phyloP scores from a whole-genome alignment of 2,329 filamentous ascomycete genomes.

The Pseudocercospora crystallina region DNA sequence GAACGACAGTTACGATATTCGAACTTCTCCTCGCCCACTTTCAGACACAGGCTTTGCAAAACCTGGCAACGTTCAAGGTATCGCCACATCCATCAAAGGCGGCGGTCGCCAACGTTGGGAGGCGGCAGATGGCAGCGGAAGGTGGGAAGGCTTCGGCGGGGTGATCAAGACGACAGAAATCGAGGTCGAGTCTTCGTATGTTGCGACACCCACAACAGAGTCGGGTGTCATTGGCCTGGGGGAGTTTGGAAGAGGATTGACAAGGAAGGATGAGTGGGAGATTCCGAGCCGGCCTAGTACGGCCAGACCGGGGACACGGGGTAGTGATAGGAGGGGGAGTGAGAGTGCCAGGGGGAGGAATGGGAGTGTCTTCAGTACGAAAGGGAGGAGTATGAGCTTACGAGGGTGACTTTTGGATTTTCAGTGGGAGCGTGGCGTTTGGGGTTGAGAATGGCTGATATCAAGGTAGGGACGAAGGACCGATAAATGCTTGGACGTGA shows the following conservation, averaged over 20 bases:
- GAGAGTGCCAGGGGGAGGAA: no score
- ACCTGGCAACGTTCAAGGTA: not conserved
- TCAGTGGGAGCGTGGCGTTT: no score
- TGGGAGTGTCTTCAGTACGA: no score
- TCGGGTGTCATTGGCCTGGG: not conserved
- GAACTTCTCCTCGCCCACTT: not conserved
- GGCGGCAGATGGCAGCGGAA: slow-evolving; percentile 9
- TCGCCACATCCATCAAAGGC: slow-evolving; percentile 7
- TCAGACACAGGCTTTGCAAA: not conserved
- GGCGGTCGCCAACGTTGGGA: slow-evolving; percentile 16
- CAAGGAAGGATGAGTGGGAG: slow-evolving; percentile 18
- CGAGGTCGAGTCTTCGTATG: slow-evolving; percentile 13
- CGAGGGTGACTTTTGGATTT: no score
- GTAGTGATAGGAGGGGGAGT: no score
- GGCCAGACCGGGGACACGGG: not conserved
- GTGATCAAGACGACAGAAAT: slow-evolving; percentile 18
- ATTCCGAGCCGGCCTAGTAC: slow-evolving; percentile 1
- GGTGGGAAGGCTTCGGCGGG: slow-evolving; percentile 16
- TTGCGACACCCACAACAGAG: slow-evolving; percentile 2
- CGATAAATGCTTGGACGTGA: no score
- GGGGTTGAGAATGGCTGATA: no score
- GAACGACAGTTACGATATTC: not conserved
- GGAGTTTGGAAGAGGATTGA: slow-evolving; percentile 15
- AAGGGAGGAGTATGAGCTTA: no score
- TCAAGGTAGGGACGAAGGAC: no score